Percentiles rank a stretch among this genome's conserved stretches.
These are phyloP conservation scores for Penicillium soppii DNA, from an alignment of 495 filamentous ascomycete genomes.

Conservation along the genomic window DNA sequence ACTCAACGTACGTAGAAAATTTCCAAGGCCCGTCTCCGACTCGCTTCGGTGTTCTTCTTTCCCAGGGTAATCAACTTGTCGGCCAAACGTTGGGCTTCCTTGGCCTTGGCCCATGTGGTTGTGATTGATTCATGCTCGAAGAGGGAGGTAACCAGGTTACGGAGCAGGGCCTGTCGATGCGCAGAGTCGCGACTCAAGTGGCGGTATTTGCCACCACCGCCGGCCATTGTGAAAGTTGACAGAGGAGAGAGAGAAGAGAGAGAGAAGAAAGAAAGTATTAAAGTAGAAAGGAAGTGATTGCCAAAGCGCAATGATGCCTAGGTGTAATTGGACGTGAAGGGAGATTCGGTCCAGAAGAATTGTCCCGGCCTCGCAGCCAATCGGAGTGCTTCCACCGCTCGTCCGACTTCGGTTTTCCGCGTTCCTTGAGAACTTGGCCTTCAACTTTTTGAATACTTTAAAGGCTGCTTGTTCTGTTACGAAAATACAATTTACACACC, in stretches of 20 bases:
- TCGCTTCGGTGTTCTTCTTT: conserved; percentile 84
- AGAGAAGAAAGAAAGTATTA: neutral
- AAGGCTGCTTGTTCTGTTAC: neutral
- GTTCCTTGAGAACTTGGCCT: neutral
- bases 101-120: conserved; percentile 95
- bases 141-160: conserved; percentile 95
- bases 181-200: conserved; percentile 79
- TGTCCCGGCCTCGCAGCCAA: conserved; percentile 36
- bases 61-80: conserved; percentile 91
- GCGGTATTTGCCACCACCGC: conserved; percentile 79
- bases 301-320: neutral
- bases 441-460: neutral
- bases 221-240: conserved; percentile 65
- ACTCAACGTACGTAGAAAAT: conserved; percentile 75
- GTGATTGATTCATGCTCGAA: conserved; percentile 88
- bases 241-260: neutral
- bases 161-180: conserved; percentile 88
- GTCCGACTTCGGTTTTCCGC: conserved; percentile 22
- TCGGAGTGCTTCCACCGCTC: conserved; percentile 39
- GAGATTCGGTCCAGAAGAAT: conserved; percentile 39
- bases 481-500: too few relatives aligned
- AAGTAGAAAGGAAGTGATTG: neutral
- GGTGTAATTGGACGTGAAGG: neutral
- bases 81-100: conserved; percentile 89
- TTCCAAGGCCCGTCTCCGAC: conserved; percentile 60